Percentiles rank a stretch among this genome's conserved stretches.
Evolutionary conservation across 176 grass and related monocot species (phyloP).

Genomic region (Oryza australiensis): DNA sequence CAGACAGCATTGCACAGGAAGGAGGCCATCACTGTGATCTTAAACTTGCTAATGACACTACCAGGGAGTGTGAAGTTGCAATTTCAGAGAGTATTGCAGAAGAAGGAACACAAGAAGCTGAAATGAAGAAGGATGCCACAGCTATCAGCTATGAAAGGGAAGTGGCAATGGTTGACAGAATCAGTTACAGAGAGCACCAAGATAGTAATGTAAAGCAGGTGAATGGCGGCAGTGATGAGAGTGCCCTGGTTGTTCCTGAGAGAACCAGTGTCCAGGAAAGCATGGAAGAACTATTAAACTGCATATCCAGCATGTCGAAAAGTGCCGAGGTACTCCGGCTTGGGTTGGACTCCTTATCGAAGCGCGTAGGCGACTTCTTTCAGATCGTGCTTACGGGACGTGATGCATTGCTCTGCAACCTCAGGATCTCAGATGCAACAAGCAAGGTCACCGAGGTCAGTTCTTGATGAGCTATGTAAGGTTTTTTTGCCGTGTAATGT

Average conservation of each 20-base stretch:
- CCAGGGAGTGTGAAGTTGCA: neutral
- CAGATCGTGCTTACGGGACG: conserved; percentile 74
- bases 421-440: conserved; percentile 49
- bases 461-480: conserved; percentile 15
- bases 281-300: conserved; percentile 41
- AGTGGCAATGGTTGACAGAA: conserved; percentile 2
- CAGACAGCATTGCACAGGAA: neutral
- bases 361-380: conserved; percentile 71
- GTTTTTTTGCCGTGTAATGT: neutral
- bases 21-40: neutral
- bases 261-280: conserved; percentile 13
- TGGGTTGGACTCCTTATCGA: conserved; percentile 58
- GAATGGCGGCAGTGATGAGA: neutral
- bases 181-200: neutral
- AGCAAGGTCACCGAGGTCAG: conserved; percentile 46
- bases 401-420: conserved; percentile 82
- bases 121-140: conserved; percentile 8
- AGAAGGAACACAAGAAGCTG: neutral
- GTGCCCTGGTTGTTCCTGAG: neutral
- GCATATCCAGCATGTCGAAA: conserved; percentile 49
- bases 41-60: conserved; percentile 15
- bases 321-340: conserved; percentile 27
- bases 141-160: neutral
- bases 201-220: conserved; percentile 22
- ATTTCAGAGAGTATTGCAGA: conserved; percentile 1